These are phyloP conservation scores for Cunninghamia lanceolata DNA, from an alignment of 75 land plant species.

Conservation along the genomic window DNA sequence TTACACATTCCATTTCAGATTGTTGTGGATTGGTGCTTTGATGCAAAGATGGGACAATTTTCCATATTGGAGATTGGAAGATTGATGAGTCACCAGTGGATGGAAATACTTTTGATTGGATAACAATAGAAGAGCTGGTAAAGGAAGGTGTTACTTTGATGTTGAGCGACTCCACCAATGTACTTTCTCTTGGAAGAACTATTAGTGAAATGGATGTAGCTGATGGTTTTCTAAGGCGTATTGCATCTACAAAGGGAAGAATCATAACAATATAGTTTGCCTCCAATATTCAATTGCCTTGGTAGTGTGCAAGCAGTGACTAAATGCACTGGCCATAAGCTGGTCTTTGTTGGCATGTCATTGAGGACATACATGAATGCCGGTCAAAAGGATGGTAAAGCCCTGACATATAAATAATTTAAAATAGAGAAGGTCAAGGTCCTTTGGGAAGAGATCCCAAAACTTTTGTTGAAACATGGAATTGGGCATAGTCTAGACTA, in stretches of 20 bases:
- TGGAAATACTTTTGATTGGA: slow-evolving; percentile 84
- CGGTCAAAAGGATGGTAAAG: too few relatives aligned
- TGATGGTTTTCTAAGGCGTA: slow-evolving; percentile 67
- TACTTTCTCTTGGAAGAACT: slow-evolving; percentile 92
- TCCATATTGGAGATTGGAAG: slow-evolving; percentile 99
- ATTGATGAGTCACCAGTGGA: slow-evolving; percentile 97
- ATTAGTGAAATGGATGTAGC: slow-evolving; percentile 84
- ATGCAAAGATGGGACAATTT: slow-evolving; percentile 93
- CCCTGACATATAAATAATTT: too few relatives aligned
- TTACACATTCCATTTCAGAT: slow-evolving; percentile 97
- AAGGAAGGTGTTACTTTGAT: slow-evolving; percentile 99
- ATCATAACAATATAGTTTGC: slow-evolving; percentile 98
- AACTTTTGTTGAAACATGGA: too few relatives aligned
- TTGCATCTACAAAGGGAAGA: slow-evolving; percentile 76
- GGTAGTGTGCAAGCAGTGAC: too few relatives aligned
- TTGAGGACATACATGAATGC: too few relatives aligned
- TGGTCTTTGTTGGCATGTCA: too few relatives aligned
- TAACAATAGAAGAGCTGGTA: slow-evolving; percentile 75
- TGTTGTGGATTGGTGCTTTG: slow-evolving; percentile 94
- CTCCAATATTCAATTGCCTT: too few relatives aligned
- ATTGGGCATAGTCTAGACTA: too few relatives aligned
- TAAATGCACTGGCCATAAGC: too few relatives aligned
- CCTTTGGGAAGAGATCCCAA: too few relatives aligned
- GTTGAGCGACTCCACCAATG: slow-evolving; percentile 99
- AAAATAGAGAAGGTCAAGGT: too few relatives aligned